Evolutionary conservation across 768 basidiomycete species (phyloP), one percentile per base, ranked within the genome.

Genomic region (Pulveroboletus sp.): DNA sequence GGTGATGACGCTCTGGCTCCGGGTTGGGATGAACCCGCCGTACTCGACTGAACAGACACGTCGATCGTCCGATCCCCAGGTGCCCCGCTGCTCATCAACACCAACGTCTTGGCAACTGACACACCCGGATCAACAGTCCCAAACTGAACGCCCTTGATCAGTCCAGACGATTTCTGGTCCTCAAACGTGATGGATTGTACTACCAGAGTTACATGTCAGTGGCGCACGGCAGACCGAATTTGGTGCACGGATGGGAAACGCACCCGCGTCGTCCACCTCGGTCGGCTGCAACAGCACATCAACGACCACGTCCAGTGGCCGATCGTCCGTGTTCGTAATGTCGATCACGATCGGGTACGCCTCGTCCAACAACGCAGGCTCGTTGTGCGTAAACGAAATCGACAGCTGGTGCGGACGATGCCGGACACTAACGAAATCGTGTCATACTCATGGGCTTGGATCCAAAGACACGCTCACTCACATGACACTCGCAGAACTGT

Each of bases 221-320:
- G 8, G 21, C 14, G 1, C 17, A 35, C 8, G 5, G 15, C 9
- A 6, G 10, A 42, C 7, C 8, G 28, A 42, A 17, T 11, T 28
- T 17, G 5, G 18, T 5, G 6, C 9, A 1, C 3, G 17, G 9
- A n/a, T 6, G 36, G 33, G 3, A 33, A 44, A 56, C 82, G 15
- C 46, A 89, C 90, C 75, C 18, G 85, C 78, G 51, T 81, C 78
- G 54, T 90, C 89, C 43, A 82, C 73, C 56, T 89, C 88, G 2
- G 80, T 77, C 1, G 93, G 93, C 47, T 91, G 90, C 31, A 97
- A 67, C 49, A 95, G 72, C 5, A 89, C 77, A 48, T 93, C 88
- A 9, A 92, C 71, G 5, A 76, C 69, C 11, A 90, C 69, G 14
- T 88, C 81, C 10, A 97, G 67, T 24, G 82, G 76, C 17, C 81